Conservation (phyloP, 139 green algal species). For the Nannochloris sp. region DNA sequence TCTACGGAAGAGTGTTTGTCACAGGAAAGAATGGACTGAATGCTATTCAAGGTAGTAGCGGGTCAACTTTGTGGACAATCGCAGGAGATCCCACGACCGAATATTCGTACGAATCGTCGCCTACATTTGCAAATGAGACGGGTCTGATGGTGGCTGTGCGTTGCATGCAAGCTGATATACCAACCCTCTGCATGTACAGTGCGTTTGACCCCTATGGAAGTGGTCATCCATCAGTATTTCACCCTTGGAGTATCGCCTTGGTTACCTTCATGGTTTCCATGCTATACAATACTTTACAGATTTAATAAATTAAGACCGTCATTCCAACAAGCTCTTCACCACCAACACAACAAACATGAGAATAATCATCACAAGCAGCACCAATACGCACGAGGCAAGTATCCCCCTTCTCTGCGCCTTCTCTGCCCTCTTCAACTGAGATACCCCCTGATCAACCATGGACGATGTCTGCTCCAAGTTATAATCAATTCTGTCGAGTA, state of each 20-base stretch:
- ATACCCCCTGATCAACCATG: slow-evolving; percentile 79
- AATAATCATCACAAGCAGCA: slow-evolving; percentile 70
- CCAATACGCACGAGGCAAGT: slow-evolving; percentile 83
- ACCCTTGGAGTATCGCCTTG: not conserved
- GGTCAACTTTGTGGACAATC: slow-evolving; percentile 7
- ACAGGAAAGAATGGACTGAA: not conserved
- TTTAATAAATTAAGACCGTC: not conserved
- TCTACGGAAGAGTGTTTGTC: slow-evolving; percentile 4
- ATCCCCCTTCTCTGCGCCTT: slow-evolving; percentile 72
- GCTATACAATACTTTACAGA: not conserved
- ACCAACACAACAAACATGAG: slow-evolving; percentile 78
- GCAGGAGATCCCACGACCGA: not conserved
- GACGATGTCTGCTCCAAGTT: slow-evolving; percentile 65
- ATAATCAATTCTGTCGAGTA: slow-evolving; percentile 93
- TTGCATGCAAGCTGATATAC: not conserved
- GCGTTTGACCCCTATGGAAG: not conserved
- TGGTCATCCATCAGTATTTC: not conserved
- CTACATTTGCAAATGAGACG: slow-evolving; percentile 10
- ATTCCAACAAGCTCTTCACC: slow-evolving; percentile 20
- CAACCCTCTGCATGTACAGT: slow-evolving; percentile 9
- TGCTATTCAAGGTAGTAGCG: slow-evolving; percentile 4
- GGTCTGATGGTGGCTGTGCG: slow-evolving; percentile 2
- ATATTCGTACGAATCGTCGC: slow-evolving; percentile 1
- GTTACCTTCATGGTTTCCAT: slow-evolving; percentile 1
- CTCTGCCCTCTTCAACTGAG: slow-evolving; percentile 82